Percentiles rank a stretch among this genome's conserved stretches.
phyloP scores from a whole-genome alignment of 306 rosid species.

The Urtica urens region DNA sequence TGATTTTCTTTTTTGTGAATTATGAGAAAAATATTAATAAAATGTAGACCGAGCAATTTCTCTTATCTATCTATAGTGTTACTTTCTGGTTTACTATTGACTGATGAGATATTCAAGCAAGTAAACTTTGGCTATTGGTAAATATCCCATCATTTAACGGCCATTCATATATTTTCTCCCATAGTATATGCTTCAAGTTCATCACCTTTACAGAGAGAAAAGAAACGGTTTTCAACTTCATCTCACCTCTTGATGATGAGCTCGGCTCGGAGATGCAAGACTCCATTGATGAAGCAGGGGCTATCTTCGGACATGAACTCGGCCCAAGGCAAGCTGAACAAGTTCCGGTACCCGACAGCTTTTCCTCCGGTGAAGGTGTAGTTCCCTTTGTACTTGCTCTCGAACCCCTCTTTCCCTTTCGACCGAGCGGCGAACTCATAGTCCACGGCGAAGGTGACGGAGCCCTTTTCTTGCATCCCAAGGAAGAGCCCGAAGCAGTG shows the following conservation, averaged over 20 bases:
- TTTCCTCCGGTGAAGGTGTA: slow-evolving; percentile 38
- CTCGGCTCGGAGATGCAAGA: slow-evolving; percentile 35
- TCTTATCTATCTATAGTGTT: too few species aligned
- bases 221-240: too few species aligned
- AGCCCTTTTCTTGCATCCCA: slow-evolving; percentile 32
- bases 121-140: too few species aligned
- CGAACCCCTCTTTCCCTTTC: slow-evolving; percentile 22
- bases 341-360: slow-evolving; percentile 34
- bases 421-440: slow-evolving; percentile 35
- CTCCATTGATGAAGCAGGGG: slow-evolving; percentile 26
- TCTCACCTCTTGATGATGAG: slow-evolving; percentile 31
- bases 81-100: too few species aligned
- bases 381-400: slow-evolving; percentile 22
- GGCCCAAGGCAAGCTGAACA: slow-evolving; percentile 26
- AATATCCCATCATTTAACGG: too few species aligned
- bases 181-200: too few species aligned
- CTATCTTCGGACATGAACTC: slow-evolving; percentile 29
- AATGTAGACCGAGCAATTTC: too few species aligned
- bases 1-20: too few species aligned
- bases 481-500: slow-evolving; percentile 32
- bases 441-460: slow-evolving; percentile 20
- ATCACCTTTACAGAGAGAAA: too few species aligned
- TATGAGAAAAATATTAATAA: too few species aligned
- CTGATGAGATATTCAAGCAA: too few species aligned
- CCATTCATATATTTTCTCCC: too few species aligned